These are phyloP conservation scores for Mucor sp. DNA, from an alignment of 371 early-diverging fungal species.

Conservation along the genomic window DNA sequence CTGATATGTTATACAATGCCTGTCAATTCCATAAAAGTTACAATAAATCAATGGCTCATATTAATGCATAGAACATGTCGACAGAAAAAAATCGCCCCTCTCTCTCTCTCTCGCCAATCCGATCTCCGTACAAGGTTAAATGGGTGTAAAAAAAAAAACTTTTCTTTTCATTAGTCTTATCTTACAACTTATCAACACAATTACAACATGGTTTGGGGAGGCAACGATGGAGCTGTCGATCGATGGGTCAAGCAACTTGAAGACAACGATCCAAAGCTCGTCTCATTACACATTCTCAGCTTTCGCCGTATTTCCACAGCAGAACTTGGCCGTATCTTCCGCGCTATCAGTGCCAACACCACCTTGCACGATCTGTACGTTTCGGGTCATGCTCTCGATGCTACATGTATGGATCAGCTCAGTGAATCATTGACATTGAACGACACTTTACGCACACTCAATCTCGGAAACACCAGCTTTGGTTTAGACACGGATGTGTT, in stretches of 20 bases:
- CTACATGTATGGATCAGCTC: conserved; percentile 38
- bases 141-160: neutral
- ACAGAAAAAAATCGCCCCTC: too few relatives aligned
- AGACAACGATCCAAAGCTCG: conserved; percentile 55
- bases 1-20: too few relatives aligned
- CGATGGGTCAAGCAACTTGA: conserved; percentile 59
- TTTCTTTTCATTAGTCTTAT: neutral
- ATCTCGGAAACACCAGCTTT: conserved; percentile 48
- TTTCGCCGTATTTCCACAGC: conserved; percentile 53
- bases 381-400: conserved; percentile 58
- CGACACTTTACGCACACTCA: conserved; percentile 48
- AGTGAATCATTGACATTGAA: conserved; percentile 51
- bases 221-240: conserved; percentile 57
- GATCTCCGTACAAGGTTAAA: neutral
- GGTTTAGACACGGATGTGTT: conserved; percentile 29
- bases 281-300: conserved; percentile 61
- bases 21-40: too few relatives aligned
- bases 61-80: too few relatives aligned
- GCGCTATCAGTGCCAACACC: conserved; percentile 49
- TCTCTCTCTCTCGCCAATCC: too few relatives aligned
- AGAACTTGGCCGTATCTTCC: conserved; percentile 54
- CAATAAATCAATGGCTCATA: too few relatives aligned
- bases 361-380: conserved; percentile 56
- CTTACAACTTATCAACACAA: neutral
- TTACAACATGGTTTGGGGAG: conserved; percentile 62